Evolutionary conservation across 768 basidiomycete species (phyloP).

Genomic region (Lentinula sp.): DNA sequence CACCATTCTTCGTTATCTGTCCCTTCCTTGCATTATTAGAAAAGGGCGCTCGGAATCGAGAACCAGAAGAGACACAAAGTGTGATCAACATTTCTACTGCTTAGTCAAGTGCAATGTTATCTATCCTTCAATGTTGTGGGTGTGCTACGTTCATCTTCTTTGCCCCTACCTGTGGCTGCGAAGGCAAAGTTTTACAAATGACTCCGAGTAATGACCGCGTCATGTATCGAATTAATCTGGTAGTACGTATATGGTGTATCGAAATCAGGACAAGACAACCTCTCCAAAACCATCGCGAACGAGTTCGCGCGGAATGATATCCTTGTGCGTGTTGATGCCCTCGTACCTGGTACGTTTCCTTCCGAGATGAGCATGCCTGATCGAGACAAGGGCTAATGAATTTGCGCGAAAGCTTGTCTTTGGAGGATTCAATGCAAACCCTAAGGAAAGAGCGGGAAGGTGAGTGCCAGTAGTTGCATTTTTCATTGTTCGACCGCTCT

Average conservation of each 20-base stretch:
- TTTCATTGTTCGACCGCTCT: no score
- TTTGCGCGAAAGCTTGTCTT: background rate
- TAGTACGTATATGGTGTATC: background rate
- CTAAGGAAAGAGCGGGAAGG: background rate
- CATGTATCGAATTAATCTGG: no score
- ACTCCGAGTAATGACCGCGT: no score
- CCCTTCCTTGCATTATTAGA: background rate
- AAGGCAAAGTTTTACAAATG: no score
- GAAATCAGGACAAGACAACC: background rate
- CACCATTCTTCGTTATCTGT: background rate
- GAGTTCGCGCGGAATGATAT: background rate
- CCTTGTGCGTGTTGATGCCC: background rate
- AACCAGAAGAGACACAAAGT: background rate
- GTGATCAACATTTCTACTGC: background rate
- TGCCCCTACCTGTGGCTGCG: no score
- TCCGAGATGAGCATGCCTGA: background rate
- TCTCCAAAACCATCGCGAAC: background rate
- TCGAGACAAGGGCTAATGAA: background rate
- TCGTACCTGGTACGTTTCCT: background rate
- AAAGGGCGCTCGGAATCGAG: background rate
- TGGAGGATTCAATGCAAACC: background rate
- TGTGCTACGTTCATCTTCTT: background rate
- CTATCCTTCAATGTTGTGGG: background rate
- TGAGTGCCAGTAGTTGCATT: background rate
- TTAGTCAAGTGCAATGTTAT: background rate